Evolutionary conservation across 257 asterid species (phyloP), one percentile per base, ranked within the genome.

Genomic region (Solanum chmielewskii): DNA sequence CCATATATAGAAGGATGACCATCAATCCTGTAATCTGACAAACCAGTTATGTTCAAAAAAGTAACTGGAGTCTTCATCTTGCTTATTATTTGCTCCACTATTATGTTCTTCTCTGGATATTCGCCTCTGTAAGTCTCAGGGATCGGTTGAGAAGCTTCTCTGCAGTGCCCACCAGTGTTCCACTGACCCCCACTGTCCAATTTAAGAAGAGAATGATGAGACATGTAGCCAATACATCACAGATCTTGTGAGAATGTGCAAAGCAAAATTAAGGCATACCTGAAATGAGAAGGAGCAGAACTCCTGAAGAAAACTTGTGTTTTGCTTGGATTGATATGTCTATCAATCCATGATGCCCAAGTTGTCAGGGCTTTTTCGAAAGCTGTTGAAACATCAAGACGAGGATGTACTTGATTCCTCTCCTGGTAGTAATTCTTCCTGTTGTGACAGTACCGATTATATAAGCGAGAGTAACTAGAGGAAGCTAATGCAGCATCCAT

Each of bases 221-320:
- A 62, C 15, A 78, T 44, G 64, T 25, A 77, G 77, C 62, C 42
- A 62, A 64, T 64, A 64, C 41, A 33, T 39, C 82, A 39, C 49
- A 74, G n/a, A n/a, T 7, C 23, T 76, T 23, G 7, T 41, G 27
- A 74, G 13, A 42, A n/a, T 80, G 41, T 29, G 29, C 9, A 80
- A 47, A 49, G 62, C 44, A 33, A 27, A 27, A 64, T 45, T 37
- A 39, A n/a, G 69, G 39, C 87, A 62, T 84, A 96, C 99, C 97
- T 96, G 99, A 95, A 97, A 93, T 97, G 99, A 66, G 99, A 93
- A 68, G 98, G 99, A 15, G 99, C 92, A 85, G 97, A 95, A 86
- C 98, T 97, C 89, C 99, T 90, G 90, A 94, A 97, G 96, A 95
- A 96, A 80, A 96, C 91, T 64, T 87, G 92, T 11, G 99, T 93